These are phyloP conservation scores for Paraphoma chrysanthemicola DNA, from an alignment of 2,329 filamentous ascomycete species.

Conservation along the genomic window DNA sequence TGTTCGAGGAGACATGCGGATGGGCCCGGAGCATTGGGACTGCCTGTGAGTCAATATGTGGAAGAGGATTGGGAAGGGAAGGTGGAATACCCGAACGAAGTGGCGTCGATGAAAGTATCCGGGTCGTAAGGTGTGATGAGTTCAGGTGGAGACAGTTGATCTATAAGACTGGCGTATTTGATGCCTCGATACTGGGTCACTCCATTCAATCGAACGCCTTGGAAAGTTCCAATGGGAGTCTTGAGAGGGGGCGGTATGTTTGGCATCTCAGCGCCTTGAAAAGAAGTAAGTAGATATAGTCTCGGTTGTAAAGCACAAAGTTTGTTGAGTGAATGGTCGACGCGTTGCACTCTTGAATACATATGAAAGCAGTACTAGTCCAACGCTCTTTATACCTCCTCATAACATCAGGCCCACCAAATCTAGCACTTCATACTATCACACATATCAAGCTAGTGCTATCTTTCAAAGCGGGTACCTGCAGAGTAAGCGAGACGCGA, in stretches of 20 bases:
- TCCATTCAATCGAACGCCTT: slow-evolving; percentile 14
- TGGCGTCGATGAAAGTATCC: slow-evolving; percentile 29
- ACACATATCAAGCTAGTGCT: background rate
- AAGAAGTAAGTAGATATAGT: background rate
- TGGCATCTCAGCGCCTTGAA: background rate
- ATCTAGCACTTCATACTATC: background rate
- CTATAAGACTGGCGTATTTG: slow-evolving; percentile 41
- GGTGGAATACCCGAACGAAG: slow-evolving; percentile 33
- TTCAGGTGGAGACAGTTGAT: slow-evolving; percentile 39
- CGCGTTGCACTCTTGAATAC: background rate
- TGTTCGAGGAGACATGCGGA: slow-evolving; percentile 28
- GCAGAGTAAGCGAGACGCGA: background rate
- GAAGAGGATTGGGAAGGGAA: background rate
- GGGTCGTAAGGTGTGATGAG: slow-evolving; percentile 25
- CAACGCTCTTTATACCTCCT: background rate
- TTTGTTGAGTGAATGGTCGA: background rate
- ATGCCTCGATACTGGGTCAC: slow-evolving; percentile 40
- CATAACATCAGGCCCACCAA: background rate
- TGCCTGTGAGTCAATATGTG: slow-evolving; percentile 4
- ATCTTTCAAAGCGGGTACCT: background rate
- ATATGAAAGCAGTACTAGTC: background rate
- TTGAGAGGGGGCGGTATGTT: slow-evolving; percentile 1
- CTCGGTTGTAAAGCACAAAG: background rate
- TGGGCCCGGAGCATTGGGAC: slow-evolving; percentile 22
- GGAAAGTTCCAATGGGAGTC: slow-evolving; percentile 17